Evolutionary conservation across 2,329 filamentous ascomycete genomes (phyloP).

Genomic region (Diaporthe humulicola): DNA sequence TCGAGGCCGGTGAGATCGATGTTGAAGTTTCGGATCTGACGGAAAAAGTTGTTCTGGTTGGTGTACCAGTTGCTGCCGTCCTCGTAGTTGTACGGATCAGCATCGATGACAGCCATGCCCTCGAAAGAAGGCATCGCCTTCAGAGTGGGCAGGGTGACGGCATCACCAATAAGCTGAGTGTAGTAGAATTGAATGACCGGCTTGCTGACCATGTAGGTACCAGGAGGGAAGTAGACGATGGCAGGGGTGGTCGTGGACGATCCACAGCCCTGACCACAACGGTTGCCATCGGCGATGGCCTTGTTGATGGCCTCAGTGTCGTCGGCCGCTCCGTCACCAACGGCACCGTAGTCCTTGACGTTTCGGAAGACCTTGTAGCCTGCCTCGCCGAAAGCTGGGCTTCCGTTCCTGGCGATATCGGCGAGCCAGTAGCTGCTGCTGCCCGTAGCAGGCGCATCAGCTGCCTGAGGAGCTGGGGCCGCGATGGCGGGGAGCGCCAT

Average conservation of each 20-base stretch:
- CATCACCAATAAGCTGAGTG: constrained; percentile 91
- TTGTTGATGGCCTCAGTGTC: constrained; percentile 91
- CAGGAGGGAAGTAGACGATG: constrained; percentile 91
- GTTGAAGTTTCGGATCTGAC: constrained; percentile 84
- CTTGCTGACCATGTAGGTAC: constrained; percentile 84
- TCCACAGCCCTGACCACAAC: constrained; percentile 86
- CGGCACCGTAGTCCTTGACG: constrained; percentile 81
- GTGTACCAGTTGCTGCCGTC: constrained; percentile 80
- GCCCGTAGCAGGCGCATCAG: background rate
- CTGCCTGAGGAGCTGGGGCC: constrained; percentile 36
- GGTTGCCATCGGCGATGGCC: constrained; percentile 81
- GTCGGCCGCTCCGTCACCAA: constrained; percentile 77
- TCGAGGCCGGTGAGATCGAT: constrained; percentile 81
- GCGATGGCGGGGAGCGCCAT: constrained; percentile 39
- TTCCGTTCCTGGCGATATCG: constrained; percentile 77
- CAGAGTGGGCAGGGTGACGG: constrained; percentile 77
- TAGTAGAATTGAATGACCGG: constrained; percentile 92
- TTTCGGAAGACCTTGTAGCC: constrained; percentile 83
- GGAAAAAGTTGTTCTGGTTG: constrained; percentile 89
- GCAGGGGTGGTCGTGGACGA: constrained; percentile 87
- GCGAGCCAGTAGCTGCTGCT: constrained; percentile 76
- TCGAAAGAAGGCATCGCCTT: constrained; percentile 79
- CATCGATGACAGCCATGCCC: constrained; percentile 91
- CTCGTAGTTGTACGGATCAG: constrained; percentile 81
- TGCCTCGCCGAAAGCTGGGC: constrained; percentile 70